Conservation (phyloP, 108 stramenopile species). For the Cyclotella distinguenda region DNA sequence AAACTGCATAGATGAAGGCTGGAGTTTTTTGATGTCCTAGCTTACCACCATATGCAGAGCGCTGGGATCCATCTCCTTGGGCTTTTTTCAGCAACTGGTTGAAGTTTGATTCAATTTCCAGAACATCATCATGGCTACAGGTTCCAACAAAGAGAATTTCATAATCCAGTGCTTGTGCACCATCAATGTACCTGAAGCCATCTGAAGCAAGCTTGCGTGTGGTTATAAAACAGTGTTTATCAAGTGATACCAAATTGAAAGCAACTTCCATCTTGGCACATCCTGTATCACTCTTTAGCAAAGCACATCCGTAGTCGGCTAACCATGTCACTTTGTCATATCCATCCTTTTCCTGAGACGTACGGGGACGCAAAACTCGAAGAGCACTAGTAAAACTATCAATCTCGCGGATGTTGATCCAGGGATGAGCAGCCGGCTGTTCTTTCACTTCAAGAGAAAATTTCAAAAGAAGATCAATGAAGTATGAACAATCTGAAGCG, state of each 20-base stretch:
- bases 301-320: slow-evolving; percentile 38
- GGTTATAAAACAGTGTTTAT: slow-evolving; percentile 21
- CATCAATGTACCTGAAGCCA: slow-evolving; percentile 16
- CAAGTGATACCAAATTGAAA: slow-evolving; percentile 21
- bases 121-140: neutral
- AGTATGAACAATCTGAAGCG: too few relatives aligned
- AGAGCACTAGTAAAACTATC: too few relatives aligned
- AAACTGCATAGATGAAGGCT: slow-evolving; percentile 35
- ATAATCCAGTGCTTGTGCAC: slow-evolving; percentile 15
- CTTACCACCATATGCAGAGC: slow-evolving; percentile 19
- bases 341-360: too few relatives aligned
- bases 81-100: neutral
- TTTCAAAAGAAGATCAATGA: too few relatives aligned
- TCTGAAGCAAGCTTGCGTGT: slow-evolving; percentile 2
- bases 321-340: slow-evolving; percentile 24
- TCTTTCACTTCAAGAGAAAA: too few relatives aligned
- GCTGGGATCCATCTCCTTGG: slow-evolving; percentile 10
- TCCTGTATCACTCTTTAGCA: slow-evolving; percentile 17
- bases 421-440: too few relatives aligned
- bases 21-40: slow-evolving; percentile 45
- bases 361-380: too few relatives aligned
- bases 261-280: slow-evolving; percentile 17
- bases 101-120: neutral
- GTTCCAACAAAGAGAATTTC: slow-evolving; percentile 29
- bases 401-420: too few relatives aligned